A percentile compares a stretch with the other conserved stretches of the same genome.
Evolutionary conservation across 108 stramenopile genomes (phyloP).

Genomic region (Cyclotella choctawhatcheeana): DNA sequence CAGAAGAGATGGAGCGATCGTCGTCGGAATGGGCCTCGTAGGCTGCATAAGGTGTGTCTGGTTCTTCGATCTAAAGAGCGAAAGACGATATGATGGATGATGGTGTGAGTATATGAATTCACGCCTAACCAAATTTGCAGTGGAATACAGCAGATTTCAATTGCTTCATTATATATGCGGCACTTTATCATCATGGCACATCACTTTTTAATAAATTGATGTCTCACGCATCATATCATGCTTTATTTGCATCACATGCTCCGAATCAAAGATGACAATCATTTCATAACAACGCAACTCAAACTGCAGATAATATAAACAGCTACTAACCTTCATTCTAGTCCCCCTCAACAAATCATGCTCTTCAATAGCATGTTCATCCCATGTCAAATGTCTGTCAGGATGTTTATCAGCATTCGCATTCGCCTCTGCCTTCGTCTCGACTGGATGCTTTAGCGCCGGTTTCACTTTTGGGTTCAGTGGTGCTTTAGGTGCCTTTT

Average conservation of each 20-base stretch:
- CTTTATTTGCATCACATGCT: too few species aligned
- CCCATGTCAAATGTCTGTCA: slow-evolving; percentile 72
- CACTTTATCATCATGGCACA: not conserved
- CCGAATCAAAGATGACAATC: too few species aligned
- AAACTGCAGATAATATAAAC: not conserved
- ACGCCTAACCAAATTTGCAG: not conserved
- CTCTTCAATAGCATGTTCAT: slow-evolving; percentile 87
- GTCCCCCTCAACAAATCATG: slow-evolving; percentile 87
- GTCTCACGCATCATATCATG: too few species aligned
- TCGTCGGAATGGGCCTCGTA: slow-evolving; percentile 76
- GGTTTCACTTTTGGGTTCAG: too few species aligned
- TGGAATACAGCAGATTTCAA: too few species aligned
- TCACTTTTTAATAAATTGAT: not conserved
- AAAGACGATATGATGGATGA: not conserved
- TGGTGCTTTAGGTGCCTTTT: too few species aligned
- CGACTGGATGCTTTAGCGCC: too few species aligned
- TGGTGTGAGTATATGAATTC: too few species aligned
- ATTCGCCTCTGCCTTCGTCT: too few species aligned
- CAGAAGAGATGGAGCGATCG: slow-evolving; percentile 61
- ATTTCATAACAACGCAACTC: not conserved
- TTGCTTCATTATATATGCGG: not conserved
- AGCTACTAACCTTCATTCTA: slow-evolving; percentile 73
- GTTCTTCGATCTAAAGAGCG: slow-evolving; percentile 76
- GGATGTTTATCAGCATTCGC: too few species aligned
- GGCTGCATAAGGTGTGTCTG: slow-evolving; percentile 84